Evolutionary conservation across 2,329 filamentous ascomycete species (phyloP), one percentile per base, ranked within the genome.

Genomic region (Aquanectria penicillioides): DNA sequence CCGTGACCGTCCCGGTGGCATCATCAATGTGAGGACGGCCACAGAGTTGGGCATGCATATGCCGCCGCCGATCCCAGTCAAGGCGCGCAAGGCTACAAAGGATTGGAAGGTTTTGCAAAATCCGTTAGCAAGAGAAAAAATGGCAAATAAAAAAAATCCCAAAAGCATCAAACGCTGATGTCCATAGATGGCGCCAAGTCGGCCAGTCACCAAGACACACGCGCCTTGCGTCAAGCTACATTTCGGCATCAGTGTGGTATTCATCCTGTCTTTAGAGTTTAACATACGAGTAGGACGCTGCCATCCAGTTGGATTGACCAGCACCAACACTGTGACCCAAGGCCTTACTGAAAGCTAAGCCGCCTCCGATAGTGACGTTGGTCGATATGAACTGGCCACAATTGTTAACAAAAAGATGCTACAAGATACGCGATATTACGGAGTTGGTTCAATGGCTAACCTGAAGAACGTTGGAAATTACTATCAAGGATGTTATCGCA

Each of bases 41-140:
- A 85, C 74, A 1, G 79, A 77, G 62, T 83, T 85, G 0, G 82
- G 81, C 68, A 83, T 75, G 25, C 84, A 68, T 13, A 82, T 73
- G 0, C 78, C 81, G 3, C 80, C 81, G 3, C 83, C 82, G 23
- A 70, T 33, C 2, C 83, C 83, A 2, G 74, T 74, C 3, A 86
- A 64, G 4, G 77, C 82, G 6, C 81, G 73, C 37, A 77, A 69
- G 2, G 76, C 68, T 33, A 77, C 70, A 57, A 83, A 81, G 1
- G 75, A 64, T 10, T 77, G 69, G 49, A 78, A 78, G 7, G 70
- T 74, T 9, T 67, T 71, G 44, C 74, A 79, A 57, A 82, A 82
- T 3, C 75, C 79, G 46, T 74, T 78, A 11, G 72, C 70, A 2
- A 83, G 63, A 1, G 77, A 77, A 62, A 77, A 82, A 17, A 80